These are phyloP conservation scores for Trametes polyzona DNA, from an alignment of 1,284 basidiomycete species.

Conservation along the genomic window DNA sequence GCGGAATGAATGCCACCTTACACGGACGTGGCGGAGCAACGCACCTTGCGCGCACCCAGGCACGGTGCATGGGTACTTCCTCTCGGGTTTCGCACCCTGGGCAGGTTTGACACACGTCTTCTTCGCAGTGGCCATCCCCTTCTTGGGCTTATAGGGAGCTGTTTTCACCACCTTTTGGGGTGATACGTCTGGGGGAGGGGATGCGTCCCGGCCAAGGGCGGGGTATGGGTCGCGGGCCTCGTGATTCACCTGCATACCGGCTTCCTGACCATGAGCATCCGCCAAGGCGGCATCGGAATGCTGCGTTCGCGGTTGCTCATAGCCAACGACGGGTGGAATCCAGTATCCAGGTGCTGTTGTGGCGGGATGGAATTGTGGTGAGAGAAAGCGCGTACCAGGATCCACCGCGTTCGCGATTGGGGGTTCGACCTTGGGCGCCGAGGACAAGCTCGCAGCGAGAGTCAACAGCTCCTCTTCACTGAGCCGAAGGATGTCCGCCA, in stretches of 20 bases:
- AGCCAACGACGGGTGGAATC: neutral
- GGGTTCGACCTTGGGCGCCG: neutral
- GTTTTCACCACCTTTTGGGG: neutral
- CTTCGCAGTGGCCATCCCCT: no score
- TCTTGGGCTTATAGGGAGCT: no score
- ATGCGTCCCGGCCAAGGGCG: neutral
- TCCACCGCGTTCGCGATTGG: neutral
- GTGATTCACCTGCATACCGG: conserved; percentile 6
- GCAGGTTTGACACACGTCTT: no score
- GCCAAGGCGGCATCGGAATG: conserved; percentile 8
- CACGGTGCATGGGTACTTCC: neutral
- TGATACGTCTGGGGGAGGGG: neutral
- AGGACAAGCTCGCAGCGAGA: no score
- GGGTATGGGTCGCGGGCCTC: neutral
- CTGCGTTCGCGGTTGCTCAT: conserved; percentile 9
- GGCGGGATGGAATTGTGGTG: neutral
- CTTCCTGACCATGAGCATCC: conserved; percentile 10
- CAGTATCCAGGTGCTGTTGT: neutral
- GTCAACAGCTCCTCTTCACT: no score
- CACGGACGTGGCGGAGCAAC: neutral
- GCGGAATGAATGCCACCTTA: neutral
- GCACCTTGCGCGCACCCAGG: conserved; percentile 1
- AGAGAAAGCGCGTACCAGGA: neutral
- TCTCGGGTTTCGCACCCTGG: no score
- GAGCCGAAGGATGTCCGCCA: no score